Conservation (phyloP, 2,329 filamentous ascomycete species). For the Talaromyces sp. region DNA sequence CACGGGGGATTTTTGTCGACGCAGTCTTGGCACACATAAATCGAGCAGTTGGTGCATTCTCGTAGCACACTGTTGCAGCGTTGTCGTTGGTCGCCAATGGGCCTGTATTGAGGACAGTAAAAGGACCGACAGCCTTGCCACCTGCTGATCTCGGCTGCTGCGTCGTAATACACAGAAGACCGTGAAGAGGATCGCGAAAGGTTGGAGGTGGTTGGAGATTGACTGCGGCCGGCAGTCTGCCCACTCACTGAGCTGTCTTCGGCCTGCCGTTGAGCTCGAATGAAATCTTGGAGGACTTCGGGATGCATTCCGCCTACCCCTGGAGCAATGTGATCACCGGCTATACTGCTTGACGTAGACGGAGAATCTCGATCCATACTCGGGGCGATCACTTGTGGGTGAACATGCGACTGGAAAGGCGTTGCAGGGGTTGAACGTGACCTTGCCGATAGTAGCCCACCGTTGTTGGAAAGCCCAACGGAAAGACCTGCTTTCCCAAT, state of each 20-base stretch:
- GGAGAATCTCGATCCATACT: slow-evolving; percentile 15
- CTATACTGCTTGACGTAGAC: slow-evolving; percentile 30
- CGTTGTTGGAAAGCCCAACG: neutral
- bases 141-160: slow-evolving; percentile 27
- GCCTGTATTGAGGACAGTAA: slow-evolving; percentile 40
- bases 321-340: slow-evolving; percentile 26
- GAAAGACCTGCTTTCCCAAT: neutral
- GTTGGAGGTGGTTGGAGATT: slow-evolving; percentile 35
- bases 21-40: slow-evolving; percentile 43
- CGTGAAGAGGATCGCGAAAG: slow-evolving; percentile 36
- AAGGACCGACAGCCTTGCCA: slow-evolving; percentile 46
- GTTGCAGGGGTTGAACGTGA: neutral
- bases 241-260: slow-evolving; percentile 15
- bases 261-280: slow-evolving; percentile 11
- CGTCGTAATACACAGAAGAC: slow-evolving; percentile 31
- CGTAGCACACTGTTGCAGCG: slow-evolving; percentile 38
- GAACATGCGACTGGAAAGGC: slow-evolving; percentile 2
- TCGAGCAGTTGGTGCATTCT: slow-evolving; percentile 41
- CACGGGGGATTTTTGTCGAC: slow-evolving; percentile 34
- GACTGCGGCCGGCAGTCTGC: slow-evolving; percentile 29
- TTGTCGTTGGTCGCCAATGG: slow-evolving; percentile 40
- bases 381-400: slow-evolving; percentile 10
- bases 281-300: slow-evolving; percentile 16
- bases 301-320: slow-evolving; percentile 19
- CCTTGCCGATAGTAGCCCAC: neutral